Evolutionary conservation across 805 yeast species (phyloP), one percentile per base, ranked within the genome.

Genomic region (Huiozyma sinensis): DNA sequence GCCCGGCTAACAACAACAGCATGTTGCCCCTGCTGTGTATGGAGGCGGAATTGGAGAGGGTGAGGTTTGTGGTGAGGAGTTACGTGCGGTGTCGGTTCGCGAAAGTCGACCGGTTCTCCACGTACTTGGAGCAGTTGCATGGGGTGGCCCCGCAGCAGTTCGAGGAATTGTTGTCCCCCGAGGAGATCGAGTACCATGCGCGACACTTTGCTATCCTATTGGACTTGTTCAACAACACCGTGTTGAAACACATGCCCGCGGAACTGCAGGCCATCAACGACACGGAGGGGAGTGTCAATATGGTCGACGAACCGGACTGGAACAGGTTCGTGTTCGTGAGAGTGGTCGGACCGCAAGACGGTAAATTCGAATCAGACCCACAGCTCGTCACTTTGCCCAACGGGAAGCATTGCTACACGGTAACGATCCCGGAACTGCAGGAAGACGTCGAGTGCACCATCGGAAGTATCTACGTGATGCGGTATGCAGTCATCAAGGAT

Each of bases 21-120:
- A 48, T 48, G 51, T 64, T 90, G 46, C 81, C 84, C 46, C 68
- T 89, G 39, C 76, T 92, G 67, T 76, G 94, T 27, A 80, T 90
- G 52, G 98, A 92, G 57, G 82, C 94, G 10, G 97, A 92, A 53
- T 72, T 92, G 27, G 97, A 92, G 54, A 68, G 98, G 45, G 75
- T 87, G 30, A 86, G 81, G 54, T 92, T 81, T 58, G 63, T 90
- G 33, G 69, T 89, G n/a, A 66, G 97, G 42, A 73, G 86, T 10
- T 90, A 87, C 59, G 67, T 89, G 32, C 72, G 98, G 48, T 75
- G 90, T 6, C 69, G 98, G 46, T 61, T 88, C 44, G 65, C 68
- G 47, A 89, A 84, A 62, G 75, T 92, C 40, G 96, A 88, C 64
- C 72, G 71, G 49, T 80, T 66, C 61, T 70, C 86, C 28, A 66